phyloP scores from a whole-genome alignment of 2,329 filamentous ascomycete species.

The Neofusicoccum umdonicola region DNA sequence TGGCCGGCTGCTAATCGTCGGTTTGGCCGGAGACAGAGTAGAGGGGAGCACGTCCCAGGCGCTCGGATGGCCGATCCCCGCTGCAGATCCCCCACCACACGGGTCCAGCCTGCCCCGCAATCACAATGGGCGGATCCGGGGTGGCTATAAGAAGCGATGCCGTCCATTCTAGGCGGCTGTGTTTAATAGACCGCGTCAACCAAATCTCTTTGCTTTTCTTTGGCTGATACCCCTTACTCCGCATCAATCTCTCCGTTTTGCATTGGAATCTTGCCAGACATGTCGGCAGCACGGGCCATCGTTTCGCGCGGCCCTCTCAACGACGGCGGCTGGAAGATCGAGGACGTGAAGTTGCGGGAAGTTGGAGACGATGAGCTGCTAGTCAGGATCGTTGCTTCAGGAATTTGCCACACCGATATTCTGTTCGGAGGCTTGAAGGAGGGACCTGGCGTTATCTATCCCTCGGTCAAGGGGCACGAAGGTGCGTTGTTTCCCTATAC shows the following conservation, averaged over 20 bases:
- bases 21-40: too few species aligned
- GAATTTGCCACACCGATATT: constrained; percentile 57
- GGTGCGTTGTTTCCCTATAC: constrained; percentile 29
- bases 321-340: constrained; percentile 40
- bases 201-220: too few species aligned
- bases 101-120: neutral
- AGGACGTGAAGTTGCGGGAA: constrained; percentile 36
- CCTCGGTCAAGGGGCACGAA: constrained; percentile 54
- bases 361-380: constrained; percentile 49
- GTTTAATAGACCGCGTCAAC: neutral
- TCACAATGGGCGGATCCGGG: neutral
- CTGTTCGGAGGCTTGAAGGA: constrained; percentile 43
- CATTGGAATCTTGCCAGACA: neutral
- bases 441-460: constrained; percentile 39
- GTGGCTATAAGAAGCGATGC: neutral
- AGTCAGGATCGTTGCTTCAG: constrained; percentile 53
- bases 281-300: constrained; percentile 32
- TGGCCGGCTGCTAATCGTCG: too few species aligned
- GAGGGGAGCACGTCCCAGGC: neutral
- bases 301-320: constrained; percentile 37
- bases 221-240: too few species aligned
- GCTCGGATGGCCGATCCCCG: neutral
- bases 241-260: neutral
- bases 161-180: neutral
- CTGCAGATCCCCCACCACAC: constrained; percentile 7